Conservation (phyloP, 2,329 filamentous ascomycete genomes). For the Apiospora sp. region DNA sequence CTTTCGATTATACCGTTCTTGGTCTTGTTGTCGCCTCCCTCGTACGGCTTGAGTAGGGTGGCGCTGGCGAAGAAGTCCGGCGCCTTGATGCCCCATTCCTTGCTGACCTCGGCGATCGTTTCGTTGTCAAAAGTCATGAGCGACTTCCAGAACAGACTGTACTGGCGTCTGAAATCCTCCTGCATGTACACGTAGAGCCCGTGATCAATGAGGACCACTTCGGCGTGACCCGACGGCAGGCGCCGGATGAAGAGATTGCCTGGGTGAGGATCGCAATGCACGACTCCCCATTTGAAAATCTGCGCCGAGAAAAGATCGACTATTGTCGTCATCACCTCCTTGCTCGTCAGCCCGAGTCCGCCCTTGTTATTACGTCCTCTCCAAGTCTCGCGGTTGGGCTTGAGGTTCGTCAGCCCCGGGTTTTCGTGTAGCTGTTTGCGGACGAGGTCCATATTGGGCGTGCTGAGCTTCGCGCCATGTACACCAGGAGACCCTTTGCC, state of each 20-base stretch:
- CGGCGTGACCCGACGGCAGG: conserved; percentile 79
- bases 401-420: conserved; percentile 67
- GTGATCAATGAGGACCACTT: conserved; percentile 96
- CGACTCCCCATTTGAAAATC: conserved; percentile 95
- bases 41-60: conserved; percentile 89
- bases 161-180: conserved; percentile 83
- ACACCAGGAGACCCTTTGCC: conserved; percentile 81
- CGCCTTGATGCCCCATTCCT: conserved; percentile 86
- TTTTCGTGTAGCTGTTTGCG: conserved; percentile 58
- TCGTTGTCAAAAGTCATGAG: conserved; percentile 93
- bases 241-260: conserved; percentile 97
- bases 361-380: conserved; percentile 75
- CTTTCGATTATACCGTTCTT: conserved; percentile 70
- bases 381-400: conserved; percentile 84
- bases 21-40: conserved; percentile 78
- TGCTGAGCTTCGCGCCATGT: conserved; percentile 64
- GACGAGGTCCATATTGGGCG: conserved; percentile 55
- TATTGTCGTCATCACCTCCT: conserved; percentile 95
- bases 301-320: conserved; percentile 96
- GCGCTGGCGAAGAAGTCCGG: conserved; percentile 91
- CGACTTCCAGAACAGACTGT: conserved; percentile 90
- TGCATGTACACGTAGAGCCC: conserved; percentile 94
- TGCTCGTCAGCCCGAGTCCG: conserved; percentile 82
- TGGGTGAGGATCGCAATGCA: conserved; percentile 97
- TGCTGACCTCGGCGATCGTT: conserved; percentile 75